A percentile compares a stretch with the other conserved stretches of the same genome.
These are phyloP conservation scores for Fusarium tupiense DNA, from an alignment of 2,329 filamentous ascomycete genomes.

Conservation along the genomic window DNA sequence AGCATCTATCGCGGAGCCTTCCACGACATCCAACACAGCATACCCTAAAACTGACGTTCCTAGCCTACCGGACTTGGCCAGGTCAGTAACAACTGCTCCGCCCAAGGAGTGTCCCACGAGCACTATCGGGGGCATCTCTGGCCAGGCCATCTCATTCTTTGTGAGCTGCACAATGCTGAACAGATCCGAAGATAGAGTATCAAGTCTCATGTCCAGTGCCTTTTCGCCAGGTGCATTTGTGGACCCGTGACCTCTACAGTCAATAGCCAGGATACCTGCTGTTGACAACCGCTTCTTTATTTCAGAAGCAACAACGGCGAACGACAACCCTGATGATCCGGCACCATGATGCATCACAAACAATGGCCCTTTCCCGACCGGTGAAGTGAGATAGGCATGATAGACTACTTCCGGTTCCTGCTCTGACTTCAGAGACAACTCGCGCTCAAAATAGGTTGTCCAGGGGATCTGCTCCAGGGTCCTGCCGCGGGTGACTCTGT, in stretches of 20 bases:
- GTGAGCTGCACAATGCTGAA: conserved; percentile 74
- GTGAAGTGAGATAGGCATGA: conserved; percentile 90
- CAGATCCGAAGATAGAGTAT: conserved; percentile 78
- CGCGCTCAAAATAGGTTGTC: conserved; percentile 91
- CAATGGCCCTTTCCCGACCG: conserved; percentile 77
- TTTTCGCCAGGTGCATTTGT: conserved; percentile 61
- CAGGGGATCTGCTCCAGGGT: conserved; percentile 77
- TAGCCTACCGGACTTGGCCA: conserved; percentile 74
- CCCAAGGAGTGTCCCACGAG: conserved; percentile 93
- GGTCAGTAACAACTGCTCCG: conserved; percentile 87
- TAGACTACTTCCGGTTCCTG: conserved; percentile 65
- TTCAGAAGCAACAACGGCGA: conserved; percentile 82
- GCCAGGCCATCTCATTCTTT: conserved; percentile 76
- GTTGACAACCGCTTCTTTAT: conserved; percentile 80
- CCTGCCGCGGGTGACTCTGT: conserved; percentile 60
- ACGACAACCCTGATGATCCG: conserved; percentile 91
- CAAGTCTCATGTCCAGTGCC: conserved; percentile 73
- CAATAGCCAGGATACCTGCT: conserved; percentile 84
- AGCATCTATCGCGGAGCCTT: conserved; percentile 94
- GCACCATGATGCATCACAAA: conserved; percentile 96
- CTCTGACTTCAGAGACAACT: conserved; percentile 74
- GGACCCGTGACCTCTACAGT: conserved; percentile 87
- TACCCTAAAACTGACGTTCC: conserved; percentile 80
- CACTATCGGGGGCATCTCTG: conserved; percentile 75
- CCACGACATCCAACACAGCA: conserved; percentile 92